Evolutionary conservation across 768 basidiomycete genomes (phyloP).

Genomic region (Boletus barrowsii): DNA sequence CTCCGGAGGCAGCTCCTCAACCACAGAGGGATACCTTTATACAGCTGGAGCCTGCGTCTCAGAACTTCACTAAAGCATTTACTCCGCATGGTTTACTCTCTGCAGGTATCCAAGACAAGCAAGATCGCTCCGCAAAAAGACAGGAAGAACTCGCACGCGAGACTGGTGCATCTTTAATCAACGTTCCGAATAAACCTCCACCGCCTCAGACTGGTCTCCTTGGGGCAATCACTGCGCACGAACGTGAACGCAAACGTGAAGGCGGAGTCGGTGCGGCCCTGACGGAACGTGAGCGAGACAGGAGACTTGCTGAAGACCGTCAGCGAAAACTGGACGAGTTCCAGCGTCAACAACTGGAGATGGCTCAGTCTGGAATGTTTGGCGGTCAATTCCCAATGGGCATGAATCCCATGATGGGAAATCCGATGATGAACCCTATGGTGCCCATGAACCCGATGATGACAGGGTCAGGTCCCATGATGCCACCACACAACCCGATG

Average conservation of each 20-base stretch:
- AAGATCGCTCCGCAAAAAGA: slow-evolving; percentile 91
- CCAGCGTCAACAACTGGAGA: slow-evolving; percentile 85
- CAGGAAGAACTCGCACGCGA: slow-evolving; percentile 94
- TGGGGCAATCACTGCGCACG: slow-evolving; percentile 93
- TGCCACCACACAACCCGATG: slow-evolving; percentile 46
- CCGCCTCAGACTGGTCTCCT: slow-evolving; percentile 94
- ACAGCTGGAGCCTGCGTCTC: slow-evolving; percentile 66
- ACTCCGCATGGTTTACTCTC: slow-evolving; percentile 92
- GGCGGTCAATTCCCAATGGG: slow-evolving; percentile 42
- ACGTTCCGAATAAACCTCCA: slow-evolving; percentile 93
- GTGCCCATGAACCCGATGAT: slow-evolving; percentile 57
- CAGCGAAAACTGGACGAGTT: slow-evolving; percentile 91
- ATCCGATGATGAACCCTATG: slow-evolving; percentile 53
- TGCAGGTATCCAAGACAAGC: slow-evolving; percentile 92
- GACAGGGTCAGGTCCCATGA: slow-evolving; percentile 52
- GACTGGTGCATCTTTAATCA: slow-evolving; percentile 86
- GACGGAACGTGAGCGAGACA: slow-evolving; percentile 94
- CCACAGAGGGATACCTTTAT: slow-evolving; percentile 56
- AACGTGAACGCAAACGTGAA: slow-evolving; percentile 90
- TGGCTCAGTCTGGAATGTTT: slow-evolving; percentile 82
- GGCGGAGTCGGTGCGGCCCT: slow-evolving; percentile 93
- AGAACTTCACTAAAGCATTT: slow-evolving; percentile 89
- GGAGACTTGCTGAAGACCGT: slow-evolving; percentile 85
- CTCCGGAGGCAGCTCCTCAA: slow-evolving; percentile 34
- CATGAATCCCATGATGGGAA: slow-evolving; percentile 72